Evolutionary conservation across 1,139 yeast species (phyloP).

Genomic region (Meyerozyma smithsonii): DNA sequence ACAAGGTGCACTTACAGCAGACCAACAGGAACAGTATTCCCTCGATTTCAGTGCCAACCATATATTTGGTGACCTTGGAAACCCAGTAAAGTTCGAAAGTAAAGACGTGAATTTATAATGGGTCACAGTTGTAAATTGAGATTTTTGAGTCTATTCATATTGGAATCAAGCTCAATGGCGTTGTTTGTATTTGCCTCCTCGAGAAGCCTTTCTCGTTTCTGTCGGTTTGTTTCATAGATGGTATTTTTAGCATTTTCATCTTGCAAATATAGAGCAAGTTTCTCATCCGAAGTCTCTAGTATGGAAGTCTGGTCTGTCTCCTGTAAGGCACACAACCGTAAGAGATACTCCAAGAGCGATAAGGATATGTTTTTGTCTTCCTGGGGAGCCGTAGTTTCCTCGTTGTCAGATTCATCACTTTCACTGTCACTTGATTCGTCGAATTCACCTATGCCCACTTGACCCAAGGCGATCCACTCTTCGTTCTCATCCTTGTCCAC

Average conservation of each 20-base stretch:
- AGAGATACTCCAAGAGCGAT: constrained; percentile 60
- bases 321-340: constrained; percentile 61
- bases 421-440: constrained; percentile 23
- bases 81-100: constrained; percentile 9
- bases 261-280: constrained; percentile 55
- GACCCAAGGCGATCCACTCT: constrained; percentile 56
- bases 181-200: constrained; percentile 15
- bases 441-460: constrained; percentile 26
- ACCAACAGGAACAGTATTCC: neutral
- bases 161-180: constrained; percentile 27
- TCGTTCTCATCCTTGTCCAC: constrained; percentile 21
- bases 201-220: constrained; percentile 9
- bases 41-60: neutral
- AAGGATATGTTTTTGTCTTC: constrained; percentile 28
- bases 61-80: constrained; percentile 9
- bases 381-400: constrained; percentile 12
- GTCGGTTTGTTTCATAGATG: constrained; percentile 7
- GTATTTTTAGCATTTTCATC: constrained; percentile 40
- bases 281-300: constrained; percentile 59
- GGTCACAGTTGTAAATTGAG: constrained; percentile 17
- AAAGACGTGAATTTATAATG: constrained; percentile 4
- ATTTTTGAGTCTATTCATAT: constrained; percentile 29
- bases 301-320: constrained; percentile 54
- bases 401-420: constrained; percentile 25
- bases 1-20: neutral